Evolutionary conservation across 192 early-diverging fungal species (phyloP).

Genomic region (Coemansia reversa): DNA sequence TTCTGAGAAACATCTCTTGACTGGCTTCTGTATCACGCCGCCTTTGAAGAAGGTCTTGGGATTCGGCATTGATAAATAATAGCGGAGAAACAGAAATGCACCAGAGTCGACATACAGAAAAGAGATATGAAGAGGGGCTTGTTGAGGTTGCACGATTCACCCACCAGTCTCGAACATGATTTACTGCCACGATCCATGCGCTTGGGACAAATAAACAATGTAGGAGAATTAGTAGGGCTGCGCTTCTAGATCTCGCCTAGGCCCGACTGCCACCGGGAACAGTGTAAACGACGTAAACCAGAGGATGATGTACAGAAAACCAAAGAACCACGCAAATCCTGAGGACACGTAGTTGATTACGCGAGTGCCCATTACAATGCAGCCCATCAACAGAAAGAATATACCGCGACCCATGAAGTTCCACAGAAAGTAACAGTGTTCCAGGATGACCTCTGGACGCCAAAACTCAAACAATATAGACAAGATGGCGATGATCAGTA

Average conservation of each 20-base stretch:
- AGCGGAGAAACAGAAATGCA: neutral
- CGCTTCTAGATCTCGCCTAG: conserved; percentile 4
- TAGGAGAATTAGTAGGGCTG: neutral
- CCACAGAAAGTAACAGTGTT: conserved; percentile 53
- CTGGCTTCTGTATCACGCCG: neutral
- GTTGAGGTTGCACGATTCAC: neutral
- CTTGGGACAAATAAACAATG: neutral
- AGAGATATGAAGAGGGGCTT: neutral
- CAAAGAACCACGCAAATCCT: conserved; percentile 45
- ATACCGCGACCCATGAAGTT: conserved; percentile 54
- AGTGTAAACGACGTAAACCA: conserved; percentile 49
- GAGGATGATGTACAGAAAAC: conserved; percentile 43
- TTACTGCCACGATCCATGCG: conserved; percentile 1
- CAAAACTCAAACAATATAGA: conserved; percentile 49
- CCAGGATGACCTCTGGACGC: conserved; percentile 31
- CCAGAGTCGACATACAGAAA: neutral
- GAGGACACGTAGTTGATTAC: conserved; percentile 39
- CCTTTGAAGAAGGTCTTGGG: neutral
- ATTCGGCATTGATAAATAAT: neutral
- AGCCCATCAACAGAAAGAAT: conserved; percentile 52
- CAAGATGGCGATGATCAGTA: conserved; percentile 32
- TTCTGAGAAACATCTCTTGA: neutral
- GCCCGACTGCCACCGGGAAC: conserved; percentile 29
- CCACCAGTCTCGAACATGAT: neutral
- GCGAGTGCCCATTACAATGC: conserved; percentile 29